Percentiles rank a stretch among this genome's conserved stretches.
Conservation (phyloP, 2,329 filamentous ascomycete genomes). For the Fusarium anguioides region DNA sequence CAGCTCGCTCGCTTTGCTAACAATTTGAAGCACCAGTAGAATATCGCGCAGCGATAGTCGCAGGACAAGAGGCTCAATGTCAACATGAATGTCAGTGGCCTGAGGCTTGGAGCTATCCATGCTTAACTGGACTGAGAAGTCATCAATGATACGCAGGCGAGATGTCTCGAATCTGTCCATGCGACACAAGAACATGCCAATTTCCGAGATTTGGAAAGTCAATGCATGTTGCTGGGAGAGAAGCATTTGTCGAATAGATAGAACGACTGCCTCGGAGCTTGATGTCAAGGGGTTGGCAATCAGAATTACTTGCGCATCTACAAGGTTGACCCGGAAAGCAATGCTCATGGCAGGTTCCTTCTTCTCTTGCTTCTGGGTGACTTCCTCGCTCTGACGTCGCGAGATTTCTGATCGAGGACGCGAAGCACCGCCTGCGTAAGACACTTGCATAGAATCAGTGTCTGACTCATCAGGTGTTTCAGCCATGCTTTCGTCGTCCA, state of each 20-base stretch:
- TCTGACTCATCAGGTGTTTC: constrained; percentile 71
- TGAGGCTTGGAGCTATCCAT: constrained; percentile 76
- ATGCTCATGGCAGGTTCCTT: constrained; percentile 69
- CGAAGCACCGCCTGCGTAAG: constrained; percentile 53
- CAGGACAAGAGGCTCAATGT: constrained; percentile 91
- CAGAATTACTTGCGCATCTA: constrained; percentile 95
- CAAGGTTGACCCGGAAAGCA: constrained; percentile 91
- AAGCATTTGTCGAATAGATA: constrained; percentile 92
- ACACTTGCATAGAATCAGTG: constrained; percentile 65
- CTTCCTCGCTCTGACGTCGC: constrained; percentile 37
- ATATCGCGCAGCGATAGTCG: constrained; percentile 94
- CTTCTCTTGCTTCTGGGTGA: constrained; percentile 34
- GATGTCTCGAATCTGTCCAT: constrained; percentile 98
- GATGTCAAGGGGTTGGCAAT: constrained; percentile 93
- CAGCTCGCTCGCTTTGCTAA: constrained; percentile 89
- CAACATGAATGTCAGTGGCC: constrained; percentile 82
- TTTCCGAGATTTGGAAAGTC: constrained; percentile 90
- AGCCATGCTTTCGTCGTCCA: constrained; percentile 63
- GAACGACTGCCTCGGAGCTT: constrained; percentile 94
- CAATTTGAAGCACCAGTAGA: constrained; percentile 89
- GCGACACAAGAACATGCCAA: constrained; percentile 98
- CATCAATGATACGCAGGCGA: constrained; percentile 90
- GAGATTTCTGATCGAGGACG: constrained; percentile 47
- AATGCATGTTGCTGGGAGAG: constrained; percentile 93
- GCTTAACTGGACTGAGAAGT: constrained; percentile 91